phyloP scores from a whole-genome alignment of 2,329 filamentous ascomycete genomes.

The Neopestalotiopsis sp. region DNA sequence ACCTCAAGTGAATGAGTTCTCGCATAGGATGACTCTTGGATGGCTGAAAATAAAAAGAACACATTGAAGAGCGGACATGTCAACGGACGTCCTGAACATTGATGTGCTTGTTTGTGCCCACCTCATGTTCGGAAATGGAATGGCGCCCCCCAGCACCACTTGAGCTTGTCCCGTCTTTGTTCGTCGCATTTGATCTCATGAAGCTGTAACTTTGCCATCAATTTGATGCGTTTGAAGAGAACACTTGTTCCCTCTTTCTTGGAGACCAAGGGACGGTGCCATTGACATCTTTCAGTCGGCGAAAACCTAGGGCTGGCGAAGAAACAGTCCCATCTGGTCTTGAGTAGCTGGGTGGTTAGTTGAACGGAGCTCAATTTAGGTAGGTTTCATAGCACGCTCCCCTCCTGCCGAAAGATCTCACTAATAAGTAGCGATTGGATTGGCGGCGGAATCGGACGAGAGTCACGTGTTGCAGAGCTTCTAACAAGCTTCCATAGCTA shows the following conservation, averaged over 20 bases:
- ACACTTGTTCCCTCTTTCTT: not conserved
- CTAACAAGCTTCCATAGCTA: no score
- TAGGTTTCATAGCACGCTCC: not conserved
- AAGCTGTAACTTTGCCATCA: not conserved
- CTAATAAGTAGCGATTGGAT: no score
- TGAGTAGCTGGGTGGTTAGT: not conserved
- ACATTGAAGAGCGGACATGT: not conserved
- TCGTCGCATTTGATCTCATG: not conserved
- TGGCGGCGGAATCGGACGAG: no score
- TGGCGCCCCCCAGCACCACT: not conserved
- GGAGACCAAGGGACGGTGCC: not conserved
- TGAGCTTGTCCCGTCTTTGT: slow-evolving; percentile 7
- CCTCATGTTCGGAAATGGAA: not conserved
- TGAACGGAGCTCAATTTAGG: not conserved
- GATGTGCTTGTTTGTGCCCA: not conserved
- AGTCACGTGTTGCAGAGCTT: no score
- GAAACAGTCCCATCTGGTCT: not conserved
- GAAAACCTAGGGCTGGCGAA: not conserved
- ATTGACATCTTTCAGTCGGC: not conserved
- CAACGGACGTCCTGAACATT: not conserved
- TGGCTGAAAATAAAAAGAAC: not conserved
- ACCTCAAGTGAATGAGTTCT: not conserved
- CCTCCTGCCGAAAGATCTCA: no score
- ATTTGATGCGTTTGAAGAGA: not conserved
- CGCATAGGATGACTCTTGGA: not conserved